Conservation (phyloP, 1,139 yeast genomes). For the Debaryomyces coudertii region DNA sequence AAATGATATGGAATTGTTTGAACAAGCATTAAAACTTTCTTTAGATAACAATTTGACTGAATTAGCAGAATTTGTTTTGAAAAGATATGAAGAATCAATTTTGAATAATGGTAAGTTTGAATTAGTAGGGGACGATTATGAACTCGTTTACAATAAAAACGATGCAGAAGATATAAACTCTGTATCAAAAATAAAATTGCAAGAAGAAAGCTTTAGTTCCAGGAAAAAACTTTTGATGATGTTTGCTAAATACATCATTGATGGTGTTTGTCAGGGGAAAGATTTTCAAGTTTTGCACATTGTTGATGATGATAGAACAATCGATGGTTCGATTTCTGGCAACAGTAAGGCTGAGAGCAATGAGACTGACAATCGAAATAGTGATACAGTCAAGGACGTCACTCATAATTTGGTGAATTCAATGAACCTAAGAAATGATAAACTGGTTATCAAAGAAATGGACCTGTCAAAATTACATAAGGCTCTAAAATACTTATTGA, state of each 20-base stretch:
- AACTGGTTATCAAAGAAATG: not conserved
- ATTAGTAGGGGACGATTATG: conserved; percentile 10
- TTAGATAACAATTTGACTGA: conserved; percentile 63
- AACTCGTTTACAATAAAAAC: conserved; percentile 9
- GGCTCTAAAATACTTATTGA: conserved; percentile 31
- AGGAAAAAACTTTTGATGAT: conserved; percentile 77
- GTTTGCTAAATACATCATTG: conserved; percentile 64
- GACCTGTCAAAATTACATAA: conserved; percentile 20
- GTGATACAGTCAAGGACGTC: conserved; percentile 3
- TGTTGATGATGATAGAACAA: conserved; percentile 13
- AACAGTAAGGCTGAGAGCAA: conserved; percentile 1
- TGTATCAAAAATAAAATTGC: conserved; percentile 23
- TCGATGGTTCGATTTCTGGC: not conserved
- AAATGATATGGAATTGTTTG: conserved; percentile 63
- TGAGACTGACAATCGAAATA: conserved; percentile 4
- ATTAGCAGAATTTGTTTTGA: conserved; percentile 49
- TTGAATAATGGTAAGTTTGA: conserved; percentile 11
- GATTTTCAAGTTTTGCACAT: conserved; percentile 24
- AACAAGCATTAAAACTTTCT: conserved; percentile 81
- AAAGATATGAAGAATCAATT: conserved; percentile 34
- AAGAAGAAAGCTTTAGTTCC: conserved; percentile 42
- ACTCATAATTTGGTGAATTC: not conserved
- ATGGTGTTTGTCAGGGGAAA: conserved; percentile 34
- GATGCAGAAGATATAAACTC: conserved; percentile 1
- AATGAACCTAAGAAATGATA: not conserved